These are phyloP conservation scores for Termitomyces sp. DNA, from an alignment of 768 basidiomycete species.

Conservation along the genomic window DNA sequence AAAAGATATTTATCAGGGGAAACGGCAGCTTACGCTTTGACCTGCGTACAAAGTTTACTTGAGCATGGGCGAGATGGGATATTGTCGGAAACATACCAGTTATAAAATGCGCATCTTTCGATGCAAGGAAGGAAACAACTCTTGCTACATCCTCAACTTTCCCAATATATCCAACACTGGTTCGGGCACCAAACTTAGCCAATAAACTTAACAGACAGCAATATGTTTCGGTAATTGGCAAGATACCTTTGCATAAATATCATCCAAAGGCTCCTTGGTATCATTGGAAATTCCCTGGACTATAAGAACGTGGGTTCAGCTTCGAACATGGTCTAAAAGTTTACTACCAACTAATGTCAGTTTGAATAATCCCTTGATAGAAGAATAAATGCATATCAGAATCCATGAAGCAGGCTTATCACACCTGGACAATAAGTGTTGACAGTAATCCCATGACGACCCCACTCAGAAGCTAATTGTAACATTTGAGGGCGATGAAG, in stretches of 20 bases:
- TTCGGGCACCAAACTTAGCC: too few species aligned
- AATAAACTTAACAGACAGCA: too few species aligned
- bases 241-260: slow-evolving; percentile 1
- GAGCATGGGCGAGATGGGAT: neutral
- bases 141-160: too few species aligned
- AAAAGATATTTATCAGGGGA: neutral
- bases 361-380: slow-evolving; percentile 11
- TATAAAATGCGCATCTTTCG: too few species aligned
- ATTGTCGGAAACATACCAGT: too few species aligned
- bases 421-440: slow-evolving; percentile 25
- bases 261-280: neutral
- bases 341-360: slow-evolving; percentile 11
- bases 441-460: slow-evolving; percentile 23
- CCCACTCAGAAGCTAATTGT: slow-evolving; percentile 21
- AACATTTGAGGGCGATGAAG: too few species aligned
- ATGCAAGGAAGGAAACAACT: too few species aligned
- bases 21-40: slow-evolving; percentile 13
- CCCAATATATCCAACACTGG: too few species aligned
- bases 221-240: too few species aligned
- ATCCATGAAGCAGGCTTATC: neutral
- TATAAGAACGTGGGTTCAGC: neutral
- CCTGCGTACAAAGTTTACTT: neutral
- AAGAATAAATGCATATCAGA: neutral
- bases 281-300: slow-evolving; percentile 8
- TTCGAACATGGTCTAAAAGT: neutral